Base-by-base conservation (phyloP, 176 grass and related monocot genomes). In the Typha latifolia region DNA sequence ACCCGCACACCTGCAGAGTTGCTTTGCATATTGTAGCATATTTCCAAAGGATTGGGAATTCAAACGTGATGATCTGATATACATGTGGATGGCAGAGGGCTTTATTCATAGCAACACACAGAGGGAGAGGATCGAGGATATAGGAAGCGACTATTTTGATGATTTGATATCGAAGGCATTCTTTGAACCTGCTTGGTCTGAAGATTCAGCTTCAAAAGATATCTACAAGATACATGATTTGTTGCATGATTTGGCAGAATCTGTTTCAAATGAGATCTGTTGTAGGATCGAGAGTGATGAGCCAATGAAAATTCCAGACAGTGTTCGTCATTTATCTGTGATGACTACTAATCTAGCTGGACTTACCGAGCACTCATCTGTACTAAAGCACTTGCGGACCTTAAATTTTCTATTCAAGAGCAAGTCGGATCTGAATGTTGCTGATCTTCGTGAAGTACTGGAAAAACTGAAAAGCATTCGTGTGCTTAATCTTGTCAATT, bases 11-110 rank as follows among this genome's bases (percentile, higher is more conserved):
- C 56, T 77, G 49, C 50, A 77, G 49, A 21, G 50, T 15, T 77
- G 74, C 4, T 77, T 77, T n/a, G 57, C 27, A 48, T 77, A 48
- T 61, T 77, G 74, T 68, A 77, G 64, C 16, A 56, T 77, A 68
- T 77, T 77, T 62, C 50, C 50, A 2, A 14, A 49, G 61, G 63
- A 69, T 49, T 52, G 66, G 66, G 0, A 3, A 0, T 69, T 61
- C 21, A 12, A 14, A 6, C 68, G 66, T 19, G 50, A 77, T 5
- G 64, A 77, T 47, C 23, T 76, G 23, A 57, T 76, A n/a, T 49
- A 49, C 11, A 77, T 77, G 64, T 77, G 64, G 64, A 48, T 77
- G 11, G 64, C 64, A 13, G 15, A 47, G 1, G 63, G 73, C 23
- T n/a, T n/a, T n/a, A n/a, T n/a, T n/a, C n/a, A n/a, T n/a, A n/a